Evolutionary conservation across 2,329 filamentous ascomycete species (phyloP).

Genomic region (Bisporella sp.): DNA sequence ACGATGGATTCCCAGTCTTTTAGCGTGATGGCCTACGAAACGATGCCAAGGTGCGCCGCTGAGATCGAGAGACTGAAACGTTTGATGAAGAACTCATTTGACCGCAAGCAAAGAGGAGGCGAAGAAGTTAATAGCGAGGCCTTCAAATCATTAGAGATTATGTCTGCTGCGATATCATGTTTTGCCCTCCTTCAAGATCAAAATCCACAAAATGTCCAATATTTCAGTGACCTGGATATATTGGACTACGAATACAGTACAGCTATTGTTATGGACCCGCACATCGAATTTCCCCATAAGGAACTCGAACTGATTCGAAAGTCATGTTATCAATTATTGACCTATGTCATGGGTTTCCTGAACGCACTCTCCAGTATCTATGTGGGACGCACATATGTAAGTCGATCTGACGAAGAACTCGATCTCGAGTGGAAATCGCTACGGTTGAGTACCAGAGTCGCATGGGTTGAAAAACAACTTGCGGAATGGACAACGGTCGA

Average conservation of each 20-base stretch:
- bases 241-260: conserved; percentile 14
- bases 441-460: conserved; percentile 10
- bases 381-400: conserved; percentile 11
- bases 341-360: conserved; percentile 15
- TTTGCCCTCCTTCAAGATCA: conserved; percentile 14
- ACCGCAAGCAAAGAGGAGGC: conserved; percentile 1
- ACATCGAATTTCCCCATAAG: conserved; percentile 7
- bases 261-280: conserved; percentile 2
- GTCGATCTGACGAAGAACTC: conserved; percentile 7
- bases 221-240: conserved; percentile 14
- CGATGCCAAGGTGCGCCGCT: conserved; percentile 9
- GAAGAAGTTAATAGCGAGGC: conserved; percentile 7
- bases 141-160: conserved; percentile 6
- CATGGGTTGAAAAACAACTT: conserved; percentile 17
- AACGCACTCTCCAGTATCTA: conserved; percentile 10
- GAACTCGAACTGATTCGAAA: conserved; percentile 13
- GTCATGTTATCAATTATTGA: conserved; percentile 12
- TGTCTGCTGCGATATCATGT: conserved; percentile 9
- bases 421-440: conserved; percentile 10
- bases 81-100: conserved; percentile 7
- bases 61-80: conserved; percentile 8
- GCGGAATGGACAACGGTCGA: conserved; percentile 13
- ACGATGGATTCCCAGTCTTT: conserved; percentile 11
- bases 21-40: conserved; percentile 15
- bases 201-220: not conserved